These are phyloP conservation scores for Aechmea fasciata DNA, from an alignment of 176 grass and related monocot species.

Conservation along the genomic window DNA sequence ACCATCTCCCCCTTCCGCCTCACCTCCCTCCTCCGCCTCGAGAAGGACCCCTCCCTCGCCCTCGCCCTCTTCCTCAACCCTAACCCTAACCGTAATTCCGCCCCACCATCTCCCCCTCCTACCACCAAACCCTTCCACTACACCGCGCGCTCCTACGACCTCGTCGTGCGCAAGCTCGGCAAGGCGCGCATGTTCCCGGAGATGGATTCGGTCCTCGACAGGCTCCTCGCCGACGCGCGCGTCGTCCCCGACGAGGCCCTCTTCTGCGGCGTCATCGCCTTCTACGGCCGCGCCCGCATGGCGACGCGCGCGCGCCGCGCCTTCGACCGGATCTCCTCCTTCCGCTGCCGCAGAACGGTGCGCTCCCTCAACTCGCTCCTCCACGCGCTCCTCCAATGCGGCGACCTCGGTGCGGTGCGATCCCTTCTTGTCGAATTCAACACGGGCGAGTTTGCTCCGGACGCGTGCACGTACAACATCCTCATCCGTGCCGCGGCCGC, in stretches of 20 bases:
- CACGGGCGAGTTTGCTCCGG: conserved; percentile 4
- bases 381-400: conserved; percentile 27
- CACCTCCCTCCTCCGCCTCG: conserved; percentile 34
- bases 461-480: conserved; percentile 42
- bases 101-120: not conserved
- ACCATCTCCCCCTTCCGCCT: conserved; percentile 40
- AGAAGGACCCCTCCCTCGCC: conserved; percentile 28
- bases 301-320: conserved; percentile 21
- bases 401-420: conserved; percentile 12
- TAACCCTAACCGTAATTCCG: not conserved
- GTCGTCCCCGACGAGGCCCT: conserved; percentile 28
- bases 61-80: conserved; percentile 40
- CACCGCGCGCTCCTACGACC: conserved; percentile 36
- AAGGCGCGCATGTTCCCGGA: conserved; percentile 40
- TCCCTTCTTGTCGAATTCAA: conserved; percentile 15
- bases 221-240: conserved; percentile 8
- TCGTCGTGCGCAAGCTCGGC: conserved; percentile 54
- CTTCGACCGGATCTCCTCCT: conserved; percentile 39
- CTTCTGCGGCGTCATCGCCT: conserved; percentile 40
- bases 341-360: conserved; percentile 33
- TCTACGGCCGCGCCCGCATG: conserved; percentile 44
- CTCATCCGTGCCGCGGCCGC: conserved; percentile 21
- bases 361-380: conserved; percentile 55
- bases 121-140: conserved; percentile 12
- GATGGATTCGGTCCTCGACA: conserved; percentile 42